phyloP scores from a whole-genome alignment of 2,329 filamentous ascomycete species.

The Calycina herbarum region DNA sequence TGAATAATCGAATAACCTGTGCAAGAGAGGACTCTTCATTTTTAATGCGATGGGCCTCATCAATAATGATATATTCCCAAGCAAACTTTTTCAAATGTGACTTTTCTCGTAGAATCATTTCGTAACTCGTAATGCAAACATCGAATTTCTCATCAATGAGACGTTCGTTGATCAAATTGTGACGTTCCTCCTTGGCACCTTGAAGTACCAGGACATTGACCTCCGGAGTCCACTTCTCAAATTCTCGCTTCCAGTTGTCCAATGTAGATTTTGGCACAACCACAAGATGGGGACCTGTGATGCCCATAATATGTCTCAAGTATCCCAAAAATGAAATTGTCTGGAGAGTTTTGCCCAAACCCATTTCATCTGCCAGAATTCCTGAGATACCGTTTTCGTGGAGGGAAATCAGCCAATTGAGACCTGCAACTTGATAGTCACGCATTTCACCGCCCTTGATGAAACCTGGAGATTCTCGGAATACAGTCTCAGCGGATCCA shows the following conservation, averaged over 20 bases:
- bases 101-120: conserved; percentile 97
- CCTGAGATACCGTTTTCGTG: conserved; percentile 99
- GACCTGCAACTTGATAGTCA: conserved; percentile 91
- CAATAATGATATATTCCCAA: conserved; percentile 99
- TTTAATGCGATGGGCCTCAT: conserved; percentile 98
- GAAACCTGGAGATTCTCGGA: conserved; percentile 90
- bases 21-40: conserved; percentile 97
- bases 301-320: conserved; percentile 84
- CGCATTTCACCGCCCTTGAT: conserved; percentile 84
- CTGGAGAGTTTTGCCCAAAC: conserved; percentile 94
- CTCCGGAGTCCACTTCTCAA: conserved; percentile 90
- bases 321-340: conserved; percentile 97
- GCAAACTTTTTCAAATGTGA: conserved; percentile 94
- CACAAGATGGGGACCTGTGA: conserved; percentile 86
- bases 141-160: conserved; percentile 96
- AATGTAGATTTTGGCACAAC: conserved; percentile 95
- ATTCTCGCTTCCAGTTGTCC: conserved; percentile 98
- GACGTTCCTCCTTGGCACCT: conserved; percentile 90
- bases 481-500: conserved; percentile 82
- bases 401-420: conserved; percentile 97
- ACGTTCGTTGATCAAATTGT: conserved; percentile 83
- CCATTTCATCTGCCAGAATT: conserved; percentile 98
- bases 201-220: conserved; percentile 93
- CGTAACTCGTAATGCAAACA: conserved; percentile 97
- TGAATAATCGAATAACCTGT: conserved; percentile 94